phyloP scores from a whole-genome alignment of 306 rosid species.

The Crataegus laevigata region DNA sequence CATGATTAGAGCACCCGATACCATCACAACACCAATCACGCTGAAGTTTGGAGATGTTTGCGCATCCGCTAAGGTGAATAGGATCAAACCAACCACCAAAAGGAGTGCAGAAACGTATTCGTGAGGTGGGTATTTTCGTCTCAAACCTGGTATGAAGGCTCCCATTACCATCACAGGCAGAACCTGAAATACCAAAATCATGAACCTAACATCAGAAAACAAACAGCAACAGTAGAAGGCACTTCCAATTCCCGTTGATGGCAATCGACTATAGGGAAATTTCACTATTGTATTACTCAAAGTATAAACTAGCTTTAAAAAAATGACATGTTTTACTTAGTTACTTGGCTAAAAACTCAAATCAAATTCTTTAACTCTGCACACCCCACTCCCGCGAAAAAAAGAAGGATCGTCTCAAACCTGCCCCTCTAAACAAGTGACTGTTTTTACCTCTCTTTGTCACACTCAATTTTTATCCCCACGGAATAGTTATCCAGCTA shows the following conservation, averaged over 20 bases:
- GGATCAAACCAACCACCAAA: conserved; percentile 86
- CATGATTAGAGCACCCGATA: conserved; percentile 86
- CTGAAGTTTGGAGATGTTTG: conserved; percentile 91
- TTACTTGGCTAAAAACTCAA: background rate
- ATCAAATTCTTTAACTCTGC: background rate
- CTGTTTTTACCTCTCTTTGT: background rate
- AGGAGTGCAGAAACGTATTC: conserved; percentile 84
- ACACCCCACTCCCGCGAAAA: background rate
- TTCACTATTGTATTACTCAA: background rate
- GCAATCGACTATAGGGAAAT: background rate
- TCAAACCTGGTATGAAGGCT: conserved; percentile 88
- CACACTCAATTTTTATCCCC: background rate
- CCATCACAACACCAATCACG: conserved; percentile 81
- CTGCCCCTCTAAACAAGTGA: background rate
- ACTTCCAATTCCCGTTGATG: background rate
- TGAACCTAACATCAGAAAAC: background rate
- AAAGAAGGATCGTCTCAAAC: background rate
- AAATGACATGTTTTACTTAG: background rate
- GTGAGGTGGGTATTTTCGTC: conserved; percentile 79
- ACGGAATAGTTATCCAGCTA: conserved; percentile 3
- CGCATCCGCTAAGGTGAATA: conserved; percentile 97
- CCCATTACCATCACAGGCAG: conserved; percentile 99
- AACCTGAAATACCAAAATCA: conserved; percentile 48
- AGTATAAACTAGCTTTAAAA: background rate
- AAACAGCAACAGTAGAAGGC: background rate